phyloP scores from a whole-genome alignment of 306 rosid species.

The Lupinus albus region DNA sequence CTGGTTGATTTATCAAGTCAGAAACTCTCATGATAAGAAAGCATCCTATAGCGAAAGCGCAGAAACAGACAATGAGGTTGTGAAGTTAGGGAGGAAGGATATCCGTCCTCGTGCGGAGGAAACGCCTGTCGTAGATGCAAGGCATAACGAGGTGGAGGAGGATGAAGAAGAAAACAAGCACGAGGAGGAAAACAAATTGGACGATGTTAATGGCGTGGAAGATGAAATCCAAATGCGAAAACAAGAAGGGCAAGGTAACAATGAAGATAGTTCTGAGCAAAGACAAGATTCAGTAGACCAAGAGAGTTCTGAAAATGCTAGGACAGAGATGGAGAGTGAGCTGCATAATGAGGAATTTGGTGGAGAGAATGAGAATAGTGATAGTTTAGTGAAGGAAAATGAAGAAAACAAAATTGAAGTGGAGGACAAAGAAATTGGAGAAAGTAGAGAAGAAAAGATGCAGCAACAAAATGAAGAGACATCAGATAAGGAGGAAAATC shows the following conservation, averaged over 20 bases:
- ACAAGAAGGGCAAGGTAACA: conserved; percentile 42
- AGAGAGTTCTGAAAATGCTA: conserved; percentile 45
- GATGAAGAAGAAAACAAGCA: conserved; percentile 61
- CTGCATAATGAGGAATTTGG: conserved; percentile 41
- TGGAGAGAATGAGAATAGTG: conserved; percentile 48
- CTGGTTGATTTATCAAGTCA: conserved; percentile 91
- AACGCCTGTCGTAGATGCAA: conserved; percentile 55
- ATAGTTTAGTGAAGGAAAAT: conserved; percentile 34
- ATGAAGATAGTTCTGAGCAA: conserved; percentile 52
- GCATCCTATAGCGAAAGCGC: conserved; percentile 38
- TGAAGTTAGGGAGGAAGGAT: conserved; percentile 83
- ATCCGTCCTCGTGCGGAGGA: conserved; percentile 59
- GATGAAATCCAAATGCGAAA: conserved; percentile 45
- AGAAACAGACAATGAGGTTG: conserved; percentile 45
- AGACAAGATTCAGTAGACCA: conserved; percentile 46
- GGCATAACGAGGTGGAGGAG: conserved; percentile 74
- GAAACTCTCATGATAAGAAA: conserved; percentile 67
- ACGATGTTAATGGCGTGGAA: conserved; percentile 46
- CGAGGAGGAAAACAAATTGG: conserved; percentile 52
- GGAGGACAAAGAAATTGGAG: conserved; percentile 43
- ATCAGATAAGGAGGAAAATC: conserved; percentile 36
- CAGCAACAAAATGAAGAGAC: conserved; percentile 37
- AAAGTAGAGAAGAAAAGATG: conserved; percentile 34
- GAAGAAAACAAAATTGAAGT: conserved; percentile 43
- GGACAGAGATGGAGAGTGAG: conserved; percentile 42